A percentile compares a stretch with the other conserved stretches of the same genome.
Evolutionary conservation across 2,329 filamentous ascomycete species (phyloP).

Genomic region (Balansia obtecta): DNA sequence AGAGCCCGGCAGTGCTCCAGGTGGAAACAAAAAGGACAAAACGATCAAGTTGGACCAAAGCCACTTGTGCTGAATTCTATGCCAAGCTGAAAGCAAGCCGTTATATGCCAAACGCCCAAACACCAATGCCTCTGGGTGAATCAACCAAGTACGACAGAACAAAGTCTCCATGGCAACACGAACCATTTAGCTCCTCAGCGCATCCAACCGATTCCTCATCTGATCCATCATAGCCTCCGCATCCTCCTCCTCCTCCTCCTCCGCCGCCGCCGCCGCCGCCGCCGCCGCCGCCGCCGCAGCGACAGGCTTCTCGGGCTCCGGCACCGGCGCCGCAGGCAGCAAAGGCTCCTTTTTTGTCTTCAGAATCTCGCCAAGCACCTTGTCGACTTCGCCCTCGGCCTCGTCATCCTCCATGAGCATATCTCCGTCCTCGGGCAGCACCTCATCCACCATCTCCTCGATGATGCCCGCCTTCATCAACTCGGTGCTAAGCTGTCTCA

Average conservation of each 20-base stretch:
- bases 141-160: background rate
- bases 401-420: constrained; percentile 66
- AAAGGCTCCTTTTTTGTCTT: constrained; percentile 61
- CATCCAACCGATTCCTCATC: constrained; percentile 86
- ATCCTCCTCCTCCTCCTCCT: constrained; percentile 66
- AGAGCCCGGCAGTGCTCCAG: too few relatives aligned
- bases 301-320: constrained; percentile 38
- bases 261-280: too few relatives aligned
- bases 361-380: constrained; percentile 81
- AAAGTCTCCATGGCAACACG: background rate
- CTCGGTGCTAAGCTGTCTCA: constrained; percentile 78
- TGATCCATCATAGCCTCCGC: constrained; percentile 84
- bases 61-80: background rate
- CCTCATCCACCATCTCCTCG: constrained; percentile 91
- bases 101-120: background rate
- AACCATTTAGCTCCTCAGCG: constrained; percentile 60
- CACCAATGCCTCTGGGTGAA: background rate
- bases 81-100: background rate
- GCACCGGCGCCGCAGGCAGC: constrained; percentile 41
- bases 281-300: too few relatives aligned
- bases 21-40: background rate
- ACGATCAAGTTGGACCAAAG: background rate
- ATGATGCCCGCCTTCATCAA: constrained; percentile 92
- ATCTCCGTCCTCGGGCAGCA: constrained; percentile 61
- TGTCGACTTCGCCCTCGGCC: constrained; percentile 73